Percentiles rank a stretch among this genome's conserved stretches.
These are phyloP conservation scores for Rhynchospora pubera DNA, from an alignment of 176 grass and related monocot genomes.

Conservation along the genomic window DNA sequence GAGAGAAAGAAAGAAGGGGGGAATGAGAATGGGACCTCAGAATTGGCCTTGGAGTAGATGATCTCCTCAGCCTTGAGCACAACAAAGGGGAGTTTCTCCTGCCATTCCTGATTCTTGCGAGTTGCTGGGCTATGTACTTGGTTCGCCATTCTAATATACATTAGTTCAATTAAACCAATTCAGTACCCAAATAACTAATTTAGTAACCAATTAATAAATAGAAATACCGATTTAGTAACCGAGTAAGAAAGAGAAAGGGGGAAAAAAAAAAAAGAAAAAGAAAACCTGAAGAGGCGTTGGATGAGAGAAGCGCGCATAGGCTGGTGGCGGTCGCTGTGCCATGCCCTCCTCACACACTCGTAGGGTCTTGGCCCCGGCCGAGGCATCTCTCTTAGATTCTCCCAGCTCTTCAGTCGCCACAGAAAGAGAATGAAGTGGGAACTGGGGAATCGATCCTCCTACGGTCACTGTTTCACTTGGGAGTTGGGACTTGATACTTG, in stretches of 20 bases:
- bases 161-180: not conserved
- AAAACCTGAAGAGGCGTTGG: conserved; percentile 39
- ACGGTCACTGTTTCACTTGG: too few species aligned
- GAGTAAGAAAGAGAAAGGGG: not conserved
- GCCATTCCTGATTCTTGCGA: conserved; percentile 42
- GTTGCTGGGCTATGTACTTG: conserved; percentile 34
- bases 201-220: not conserved
- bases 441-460: not conserved
- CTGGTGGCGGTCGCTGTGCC: conserved; percentile 50
- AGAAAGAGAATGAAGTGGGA: not conserved
- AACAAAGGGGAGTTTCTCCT: conserved; percentile 43
- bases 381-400: conserved; percentile 15
- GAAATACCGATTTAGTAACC: not conserved
- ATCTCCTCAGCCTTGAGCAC: conserved; percentile 48
- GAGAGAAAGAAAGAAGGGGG: not conserved
- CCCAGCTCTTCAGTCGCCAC: not conserved
- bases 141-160: conserved; percentile 33
- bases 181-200: not conserved
- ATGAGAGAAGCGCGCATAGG: conserved; percentile 40
- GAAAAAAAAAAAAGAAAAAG: not conserved
- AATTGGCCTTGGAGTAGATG: conserved; percentile 58
- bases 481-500: too few species aligned
- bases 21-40: conserved; percentile 22
- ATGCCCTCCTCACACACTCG: conserved; percentile 43
- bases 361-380: conserved; percentile 47